These are phyloP conservation scores for Zymoseptoria ardabiliae DNA, from an alignment of 2,329 filamentous ascomycete genomes.

Conservation along the genomic window DNA sequence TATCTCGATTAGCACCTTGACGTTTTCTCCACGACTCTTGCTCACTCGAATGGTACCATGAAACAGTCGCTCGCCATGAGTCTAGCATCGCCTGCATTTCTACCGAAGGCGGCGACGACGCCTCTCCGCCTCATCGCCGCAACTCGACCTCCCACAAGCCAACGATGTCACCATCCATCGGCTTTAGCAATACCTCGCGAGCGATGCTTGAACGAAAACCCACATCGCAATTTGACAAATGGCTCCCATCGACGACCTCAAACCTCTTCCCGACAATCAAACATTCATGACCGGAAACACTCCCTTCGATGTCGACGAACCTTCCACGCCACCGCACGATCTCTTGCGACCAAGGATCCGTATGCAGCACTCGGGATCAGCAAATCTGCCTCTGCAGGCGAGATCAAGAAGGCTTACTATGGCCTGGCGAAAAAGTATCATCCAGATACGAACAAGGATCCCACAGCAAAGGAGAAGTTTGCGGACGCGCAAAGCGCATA, in stretches of 20 bases:
- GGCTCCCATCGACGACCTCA: slow-evolving; percentile 7
- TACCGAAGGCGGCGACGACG: slow-evolving; percentile 29
- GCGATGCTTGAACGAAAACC: slow-evolving; percentile 2
- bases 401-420: slow-evolving; percentile 99
- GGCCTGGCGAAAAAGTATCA: slow-evolving; percentile 95
- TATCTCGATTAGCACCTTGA: background rate
- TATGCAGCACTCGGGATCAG: slow-evolving; percentile 80
- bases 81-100: slow-evolving; percentile 27
- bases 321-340: slow-evolving; percentile 55
- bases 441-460: slow-evolving; percentile 95
- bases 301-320: slow-evolving; percentile 10
- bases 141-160: slow-evolving; percentile 19
- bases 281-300: slow-evolving; percentile 23
- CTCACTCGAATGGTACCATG: background rate
- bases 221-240: slow-evolving; percentile 13
- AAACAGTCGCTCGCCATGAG: slow-evolving; percentile 26
- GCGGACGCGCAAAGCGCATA: slow-evolving; percentile 89
- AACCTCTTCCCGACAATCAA: slow-evolving; percentile 5
- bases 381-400: slow-evolving; percentile 70
- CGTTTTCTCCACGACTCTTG: background rate
- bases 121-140: slow-evolving; percentile 27
- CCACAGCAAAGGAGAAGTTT: slow-evolving; percentile 89
- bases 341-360: slow-evolving; percentile 60
- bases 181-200: slow-evolving; percentile 2
- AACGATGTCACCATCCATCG: slow-evolving; percentile 10